A percentile compares a stretch with the other conserved stretches of the same genome.
These are phyloP conservation scores for Cladosporium halotolerans DNA, from an alignment of 2,329 filamentous ascomycete genomes.

Conservation along the genomic window DNA sequence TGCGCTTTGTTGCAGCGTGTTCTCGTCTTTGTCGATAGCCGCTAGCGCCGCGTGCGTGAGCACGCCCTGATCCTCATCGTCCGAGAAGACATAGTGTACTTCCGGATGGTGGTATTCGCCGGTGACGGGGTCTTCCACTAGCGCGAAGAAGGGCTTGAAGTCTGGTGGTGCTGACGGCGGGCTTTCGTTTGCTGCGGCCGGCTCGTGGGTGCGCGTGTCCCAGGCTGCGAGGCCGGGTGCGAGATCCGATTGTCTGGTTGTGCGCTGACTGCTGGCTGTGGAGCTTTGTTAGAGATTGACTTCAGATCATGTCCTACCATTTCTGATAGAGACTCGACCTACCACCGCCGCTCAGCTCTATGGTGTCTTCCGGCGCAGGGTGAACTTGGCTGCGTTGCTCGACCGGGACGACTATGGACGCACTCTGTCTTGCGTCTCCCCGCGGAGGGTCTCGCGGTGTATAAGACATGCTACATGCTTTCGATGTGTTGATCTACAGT, in stretches of 20 bases:
- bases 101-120: constrained; percentile 74
- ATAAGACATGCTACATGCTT: constrained; percentile 11
- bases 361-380: background rate
- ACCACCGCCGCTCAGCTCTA: constrained; percentile 10
- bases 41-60: constrained; percentile 60
- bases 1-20: constrained; percentile 14
- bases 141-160: constrained; percentile 79
- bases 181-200: background rate
- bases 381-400: background rate
- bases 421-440: background rate
- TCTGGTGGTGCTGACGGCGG: constrained; percentile 28
- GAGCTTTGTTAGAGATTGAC: background rate
- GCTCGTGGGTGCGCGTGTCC: constrained; percentile 8
- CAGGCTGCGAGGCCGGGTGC: constrained; percentile 8
- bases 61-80: constrained; percentile 67
- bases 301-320: background rate
- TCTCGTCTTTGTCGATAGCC: constrained; percentile 44
- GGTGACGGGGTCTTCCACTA: constrained; percentile 70
- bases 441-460: constrained; percentile 1
- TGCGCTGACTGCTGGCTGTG: constrained; percentile 6
- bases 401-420: background rate
- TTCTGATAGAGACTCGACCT: background rate
- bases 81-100: constrained; percentile 86
- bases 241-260: constrained; percentile 7
- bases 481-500: background rate